Evolutionary conservation across 306 rosid species (phyloP), one percentile per base, ranked within the genome.

Genomic region (Hippophae gyantsensis): DNA sequence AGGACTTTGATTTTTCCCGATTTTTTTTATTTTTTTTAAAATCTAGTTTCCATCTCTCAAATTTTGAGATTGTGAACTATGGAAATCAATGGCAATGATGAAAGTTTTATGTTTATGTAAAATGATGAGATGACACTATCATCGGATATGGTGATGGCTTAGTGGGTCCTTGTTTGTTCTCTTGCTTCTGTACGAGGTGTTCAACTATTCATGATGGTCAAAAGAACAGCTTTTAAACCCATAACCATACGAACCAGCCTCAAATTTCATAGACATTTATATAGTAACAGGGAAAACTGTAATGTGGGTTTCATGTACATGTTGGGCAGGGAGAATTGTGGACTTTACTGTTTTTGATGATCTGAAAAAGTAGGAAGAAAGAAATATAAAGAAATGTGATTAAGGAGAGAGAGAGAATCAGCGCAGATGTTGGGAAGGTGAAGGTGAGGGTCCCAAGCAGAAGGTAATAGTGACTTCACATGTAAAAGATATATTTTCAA

Each of bases 31-130:
- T 11, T 6, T 13, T 7, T 49, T 0, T 8, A 18, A 41, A 2
- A 48, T 11, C 5, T 32, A 2, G 5, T 32, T 32, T 32, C 5
- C 5, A 2, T 32, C 38, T 32, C 38, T 32, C 38, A 32, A 32
- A 32, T 32, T 32, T 32, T 32, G 5, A 32, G 38, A 32, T 32
- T 4, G 38, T 2, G 38, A 32, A 32, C 38, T 32, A 44, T 56
- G 69, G 73, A 69, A 68, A 63, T 62, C 52, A 64, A 74, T 54
- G 68, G 47, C 59, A 66, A 65, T 70, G 66, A 70, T 65, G 76
- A 45, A 43, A 51, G 45, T 49, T 50, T 64, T 54, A 53, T 7
- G 59, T 55, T 38, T 51, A n/a, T 65, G 69, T 49, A 54, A 57
- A 41, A 59, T 38, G 38, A 32, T n/a, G 65, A 56, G 69, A 56